phyloP scores from a whole-genome alignment of 352 stramenopile species.

The Pythium guiyangense region DNA sequence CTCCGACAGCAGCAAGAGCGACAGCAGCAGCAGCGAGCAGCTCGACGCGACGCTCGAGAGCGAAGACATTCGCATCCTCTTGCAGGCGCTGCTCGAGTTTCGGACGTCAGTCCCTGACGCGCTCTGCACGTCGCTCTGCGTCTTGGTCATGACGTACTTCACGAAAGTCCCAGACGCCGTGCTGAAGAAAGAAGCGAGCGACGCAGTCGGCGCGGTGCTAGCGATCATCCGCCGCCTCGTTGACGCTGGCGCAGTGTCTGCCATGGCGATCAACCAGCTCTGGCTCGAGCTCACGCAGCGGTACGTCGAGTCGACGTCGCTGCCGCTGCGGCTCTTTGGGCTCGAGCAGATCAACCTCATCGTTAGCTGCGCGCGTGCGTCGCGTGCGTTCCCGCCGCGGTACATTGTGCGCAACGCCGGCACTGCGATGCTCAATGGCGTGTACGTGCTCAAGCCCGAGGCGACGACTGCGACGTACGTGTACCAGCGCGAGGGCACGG shows the following conservation, averaged over 20 bases:
- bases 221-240: conserved; percentile 73
- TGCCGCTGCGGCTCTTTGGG: conserved; percentile 93
- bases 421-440: conserved; percentile 89
- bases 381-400: conserved; percentile 77
- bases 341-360: conserved; percentile 94
- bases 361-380: conserved; percentile 80
- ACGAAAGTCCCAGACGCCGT: conserved; percentile 71
- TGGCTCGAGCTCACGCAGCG: conserved; percentile 82
- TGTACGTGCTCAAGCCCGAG: conserved; percentile 86
- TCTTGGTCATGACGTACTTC: conserved; percentile 82
- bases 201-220: conserved; percentile 75
- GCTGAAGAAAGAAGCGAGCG: conserved; percentile 84
- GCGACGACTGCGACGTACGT: conserved; percentile 68
- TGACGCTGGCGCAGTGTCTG: conserved; percentile 47
- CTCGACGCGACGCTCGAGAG: conserved; percentile 61
- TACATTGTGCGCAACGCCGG: conserved; percentile 92
- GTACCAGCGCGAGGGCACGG: conserved; percentile 61
- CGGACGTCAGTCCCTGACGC: conserved; percentile 55
- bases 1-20: conserved; percentile 15
- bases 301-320: conserved; percentile 88
- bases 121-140: conserved; percentile 60
- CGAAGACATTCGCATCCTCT: conserved; percentile 73
- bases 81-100: conserved; percentile 80
- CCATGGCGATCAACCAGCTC: conserved; percentile 56
- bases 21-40: conserved; percentile 29